Conservation (phyloP, 768 basidiomycete species). For the Cantharellus cinnabarinus region DNA sequence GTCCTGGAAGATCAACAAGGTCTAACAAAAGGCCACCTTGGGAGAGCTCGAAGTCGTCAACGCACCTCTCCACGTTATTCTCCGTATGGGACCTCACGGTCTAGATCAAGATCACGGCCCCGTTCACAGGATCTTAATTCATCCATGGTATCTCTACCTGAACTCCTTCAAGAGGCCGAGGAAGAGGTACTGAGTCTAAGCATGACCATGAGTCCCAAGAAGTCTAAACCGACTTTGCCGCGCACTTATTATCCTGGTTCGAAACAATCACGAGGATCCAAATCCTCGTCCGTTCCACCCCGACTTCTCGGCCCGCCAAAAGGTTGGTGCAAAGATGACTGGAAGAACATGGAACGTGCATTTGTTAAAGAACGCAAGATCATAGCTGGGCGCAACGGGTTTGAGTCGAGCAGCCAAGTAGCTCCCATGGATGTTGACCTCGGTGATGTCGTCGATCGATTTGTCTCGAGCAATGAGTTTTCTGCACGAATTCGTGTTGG, state of each 20-base stretch:
- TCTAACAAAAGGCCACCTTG: neutral
- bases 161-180: constrained; percentile 41
- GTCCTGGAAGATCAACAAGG: neutral
- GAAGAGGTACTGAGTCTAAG: constrained; percentile 20
- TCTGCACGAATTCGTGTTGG: neutral
- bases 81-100: constrained; percentile 1
- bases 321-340: constrained; percentile 53
- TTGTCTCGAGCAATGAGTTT: constrained; percentile 11
- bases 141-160: constrained; percentile 27
- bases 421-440: constrained; percentile 32
- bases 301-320: neutral
- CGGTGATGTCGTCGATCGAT: constrained; percentile 40
- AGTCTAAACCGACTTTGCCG: neutral
- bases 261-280: neutral
- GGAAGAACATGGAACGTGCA: constrained; percentile 62
- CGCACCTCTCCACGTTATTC: constrained; percentile 4
- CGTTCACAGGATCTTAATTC: constrained; percentile 34
- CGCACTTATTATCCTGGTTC: neutral
- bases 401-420: constrained; percentile 23
- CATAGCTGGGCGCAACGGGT: constrained; percentile 18
- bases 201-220: constrained; percentile 1
- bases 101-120: constrained; percentile 25
- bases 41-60: constrained; percentile 4
- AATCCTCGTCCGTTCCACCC: neutral
- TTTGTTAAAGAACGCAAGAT: constrained; percentile 51